Evolutionary conservation across 2,329 filamentous ascomycete genomes (phyloP), one percentile per base, ranked within the genome.

Genomic region (Nannizzia gypsea): DNA sequence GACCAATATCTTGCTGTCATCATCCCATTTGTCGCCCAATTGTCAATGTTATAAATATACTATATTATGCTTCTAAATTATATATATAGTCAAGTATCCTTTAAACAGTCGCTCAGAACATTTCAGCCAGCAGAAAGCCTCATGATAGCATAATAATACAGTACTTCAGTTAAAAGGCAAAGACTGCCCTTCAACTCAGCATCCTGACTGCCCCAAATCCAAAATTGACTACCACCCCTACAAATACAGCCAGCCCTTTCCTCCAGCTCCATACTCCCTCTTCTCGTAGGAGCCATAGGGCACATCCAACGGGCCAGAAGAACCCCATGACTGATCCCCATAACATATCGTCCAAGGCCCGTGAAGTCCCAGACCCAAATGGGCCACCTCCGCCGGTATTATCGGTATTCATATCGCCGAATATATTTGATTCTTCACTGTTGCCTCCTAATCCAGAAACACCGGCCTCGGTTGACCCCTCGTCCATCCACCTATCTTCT

Each of bases 401-500:
- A 22, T 57, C 60, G 28, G 55, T 46, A 55, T 61, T 59, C 6
- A 72, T 71, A 60, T 73, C 67, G n/a, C 57, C 60, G 26, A 34
- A 15, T 79, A 78, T 52, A 79, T 71, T 57, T 68, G 70, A 61
- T 2, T 48, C 40, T 6, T 76, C 68, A 63, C 74, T 70, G 2
- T 67, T 71, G 59, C 67, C 68, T 6, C 61, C 59, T 26, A 63
- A 60, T 9, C 71, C 67, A 62, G 68, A 68, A 63, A 73, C 71
- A 58, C 74, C 74, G 61, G 77, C 68, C 22, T 70, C 74, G 38
- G 72, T 72, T 50, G 74, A 76, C 24, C 72, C 73, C 60, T 83
- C 82, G 67, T 97, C 92, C 63, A 97, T 87, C 92, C 92, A 97
- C 9, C 84, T 79, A 68, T 97, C 92, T 72, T 97, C 92, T 69